These are phyloP conservation scores for Sporothrix pseudoabietina DNA, from an alignment of 2,329 filamentous ascomycete species.

Conservation along the genomic window DNA sequence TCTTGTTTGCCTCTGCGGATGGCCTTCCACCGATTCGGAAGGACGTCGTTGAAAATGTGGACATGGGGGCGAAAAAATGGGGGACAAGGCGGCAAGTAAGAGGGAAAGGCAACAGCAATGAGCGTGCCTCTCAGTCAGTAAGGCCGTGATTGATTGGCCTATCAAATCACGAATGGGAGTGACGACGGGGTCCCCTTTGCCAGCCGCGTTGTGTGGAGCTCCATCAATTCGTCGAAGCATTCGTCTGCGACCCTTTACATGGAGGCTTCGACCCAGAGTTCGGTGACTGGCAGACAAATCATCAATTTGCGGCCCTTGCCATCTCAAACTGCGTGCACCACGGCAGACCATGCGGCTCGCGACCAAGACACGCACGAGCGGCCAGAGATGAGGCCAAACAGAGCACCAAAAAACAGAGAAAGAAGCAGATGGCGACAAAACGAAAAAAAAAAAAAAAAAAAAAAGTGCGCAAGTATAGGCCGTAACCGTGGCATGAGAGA, in stretches of 20 bases:
- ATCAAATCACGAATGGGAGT: neutral
- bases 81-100: conserved; percentile 3
- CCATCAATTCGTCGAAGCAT: conserved; percentile 2
- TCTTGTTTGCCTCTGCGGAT: neutral
- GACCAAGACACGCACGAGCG: neutral
- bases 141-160: conserved; percentile 17
- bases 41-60: neutral
- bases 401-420: neutral
- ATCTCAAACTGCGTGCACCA: neutral
- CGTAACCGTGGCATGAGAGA: conserved; percentile 2
- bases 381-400: neutral
- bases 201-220: conserved; percentile 27
- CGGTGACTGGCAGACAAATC: conserved; percentile 27
- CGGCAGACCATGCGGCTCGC: conserved; percentile 14
- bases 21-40: neutral
- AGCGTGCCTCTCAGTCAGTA: neutral
- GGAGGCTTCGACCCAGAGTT: conserved; percentile 16
- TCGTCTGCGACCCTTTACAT: neutral
- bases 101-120: neutral
- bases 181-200: conserved; percentile 4
- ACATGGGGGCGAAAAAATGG: neutral
- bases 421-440: neutral
- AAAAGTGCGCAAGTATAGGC: neutral
- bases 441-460: neutral
- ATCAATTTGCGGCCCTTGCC: neutral